Evolutionary conservation across 73 alveolate species (phyloP).

Genomic region (Tetrahymena elliotti): DNA sequence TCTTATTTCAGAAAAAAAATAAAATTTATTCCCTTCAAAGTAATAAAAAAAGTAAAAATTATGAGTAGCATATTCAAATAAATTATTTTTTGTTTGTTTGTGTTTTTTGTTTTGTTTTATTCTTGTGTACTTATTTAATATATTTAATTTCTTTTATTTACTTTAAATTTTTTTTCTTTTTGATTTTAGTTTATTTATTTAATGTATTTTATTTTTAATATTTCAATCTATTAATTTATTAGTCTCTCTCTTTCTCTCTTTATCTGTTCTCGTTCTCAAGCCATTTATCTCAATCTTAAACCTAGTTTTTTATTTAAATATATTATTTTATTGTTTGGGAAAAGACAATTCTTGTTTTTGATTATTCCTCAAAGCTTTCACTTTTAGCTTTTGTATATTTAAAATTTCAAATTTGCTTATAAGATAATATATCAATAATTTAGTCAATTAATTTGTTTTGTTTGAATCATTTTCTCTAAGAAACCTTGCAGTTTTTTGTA

Average conservation of each 20-base stretch:
- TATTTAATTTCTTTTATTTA: background rate
- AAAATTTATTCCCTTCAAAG: no score
- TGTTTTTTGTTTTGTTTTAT: no score
- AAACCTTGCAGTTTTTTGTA: background rate
- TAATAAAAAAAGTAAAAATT: no score
- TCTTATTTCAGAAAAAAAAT: no score
- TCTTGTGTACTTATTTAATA: no score
- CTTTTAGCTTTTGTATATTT: background rate
- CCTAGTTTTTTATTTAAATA: background rate
- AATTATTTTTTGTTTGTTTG: no score
- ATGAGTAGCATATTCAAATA: no score
- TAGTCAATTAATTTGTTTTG: background rate
- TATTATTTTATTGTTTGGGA: background rate
- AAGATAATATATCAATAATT: background rate
- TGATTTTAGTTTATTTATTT: background rate
- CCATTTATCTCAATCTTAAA: background rate
- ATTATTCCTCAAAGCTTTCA: background rate
- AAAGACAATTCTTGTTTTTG: background rate
- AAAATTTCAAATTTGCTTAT: background rate
- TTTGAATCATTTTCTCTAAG: background rate
- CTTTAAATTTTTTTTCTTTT: background rate
- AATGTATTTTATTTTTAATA: background rate
- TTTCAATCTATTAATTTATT: background rate
- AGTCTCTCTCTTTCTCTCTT: background rate
- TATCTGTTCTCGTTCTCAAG: background rate